Conservation (phyloP, 371 early-diverging fungal genomes). For the Caulochytrium protostelioides region DNA sequence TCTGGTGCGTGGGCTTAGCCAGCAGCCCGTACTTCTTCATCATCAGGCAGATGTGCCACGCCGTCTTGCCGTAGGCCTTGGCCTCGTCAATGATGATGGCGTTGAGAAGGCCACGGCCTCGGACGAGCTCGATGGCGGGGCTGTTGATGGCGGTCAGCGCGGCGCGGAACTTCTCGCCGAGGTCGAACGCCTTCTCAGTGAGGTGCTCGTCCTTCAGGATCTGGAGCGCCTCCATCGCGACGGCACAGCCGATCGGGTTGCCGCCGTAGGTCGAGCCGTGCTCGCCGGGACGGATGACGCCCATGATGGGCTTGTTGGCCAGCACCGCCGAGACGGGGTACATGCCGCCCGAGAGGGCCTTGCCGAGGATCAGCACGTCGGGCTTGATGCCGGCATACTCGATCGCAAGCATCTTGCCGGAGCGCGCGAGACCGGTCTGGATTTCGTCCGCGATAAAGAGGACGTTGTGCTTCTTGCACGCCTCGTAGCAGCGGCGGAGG, state of each 20-base stretch:
- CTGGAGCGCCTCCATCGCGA: constrained; percentile 77
- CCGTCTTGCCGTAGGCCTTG: constrained; percentile 55
- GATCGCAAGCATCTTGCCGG: constrained; percentile 78
- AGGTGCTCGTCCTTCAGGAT: constrained; percentile 85
- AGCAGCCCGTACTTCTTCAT: constrained; percentile 77
- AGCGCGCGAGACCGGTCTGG: constrained; percentile 90
- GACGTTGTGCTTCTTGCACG: constrained; percentile 91
- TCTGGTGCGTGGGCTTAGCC: constrained; percentile 95
- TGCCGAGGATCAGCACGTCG: constrained; percentile 83
- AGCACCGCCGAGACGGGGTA: constrained; percentile 90
- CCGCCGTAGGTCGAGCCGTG: constrained; percentile 96
- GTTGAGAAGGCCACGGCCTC: constrained; percentile 86
- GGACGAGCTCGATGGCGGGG: constrained; percentile 47
- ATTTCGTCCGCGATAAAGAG: constrained; percentile 94
- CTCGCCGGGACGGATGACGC: constrained; percentile 81
- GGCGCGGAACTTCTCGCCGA: constrained; percentile 66
- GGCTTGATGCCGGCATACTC: constrained; percentile 77
- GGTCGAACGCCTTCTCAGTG: constrained; percentile 32
- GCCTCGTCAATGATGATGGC: constrained; percentile 84
- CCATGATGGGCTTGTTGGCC: constrained; percentile 66
- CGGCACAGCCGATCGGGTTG: constrained; percentile 84
- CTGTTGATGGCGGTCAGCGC: constrained; percentile 44
- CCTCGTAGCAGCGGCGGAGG: constrained; percentile 50
- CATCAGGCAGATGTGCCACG: constrained; percentile 88
- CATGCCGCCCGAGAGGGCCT: constrained; percentile 74